Conservation (phyloP, 73 alveolate genomes). For the Paraurostyla sp. region DNA sequence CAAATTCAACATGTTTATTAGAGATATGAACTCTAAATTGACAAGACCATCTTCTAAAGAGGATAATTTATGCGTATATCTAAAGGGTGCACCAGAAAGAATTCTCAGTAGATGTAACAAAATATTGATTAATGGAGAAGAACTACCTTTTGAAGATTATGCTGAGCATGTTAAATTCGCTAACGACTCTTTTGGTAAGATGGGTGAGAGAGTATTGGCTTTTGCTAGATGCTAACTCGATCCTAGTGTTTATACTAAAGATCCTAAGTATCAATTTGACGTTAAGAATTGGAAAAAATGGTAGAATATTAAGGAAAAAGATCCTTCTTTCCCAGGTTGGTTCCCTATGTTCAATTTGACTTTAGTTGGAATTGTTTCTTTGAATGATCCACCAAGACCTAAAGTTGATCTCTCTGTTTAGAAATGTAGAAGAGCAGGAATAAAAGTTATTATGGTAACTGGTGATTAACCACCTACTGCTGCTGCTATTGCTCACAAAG, state of each 20-base stretch:
- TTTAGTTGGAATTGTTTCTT: conserved; percentile 93
- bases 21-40: conserved; percentile 26
- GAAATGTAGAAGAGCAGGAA: conserved; percentile 94
- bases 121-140: conserved; percentile 59
- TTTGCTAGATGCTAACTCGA: conserved; percentile 78
- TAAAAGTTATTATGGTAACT: conserved; percentile 98
- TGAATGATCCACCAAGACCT: conserved; percentile 97
- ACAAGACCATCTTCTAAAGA: background rate
- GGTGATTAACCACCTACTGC: conserved; percentile 98
- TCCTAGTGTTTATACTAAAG: conserved; percentile 59
- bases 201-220: conserved; percentile 95
- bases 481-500: conserved; percentile 95
- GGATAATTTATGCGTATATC: conserved; percentile 70
- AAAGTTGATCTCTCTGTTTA: conserved; percentile 81
- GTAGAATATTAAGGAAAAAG: background rate
- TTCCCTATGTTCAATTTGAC: conserved; percentile 82
- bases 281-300: conserved; percentile 48
- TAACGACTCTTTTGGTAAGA: conserved; percentile 77
- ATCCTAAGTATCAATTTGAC: conserved; percentile 36
- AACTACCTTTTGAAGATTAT: conserved; percentile 67
- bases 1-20: conserved; percentile 57
- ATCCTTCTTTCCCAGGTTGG: background rate
- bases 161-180: conserved; percentile 70
- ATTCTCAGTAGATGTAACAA: conserved; percentile 88
- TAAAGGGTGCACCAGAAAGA: conserved; percentile 98